These are phyloP conservation scores for Debaryomyces singareniensis DNA, from an alignment of 1,139 yeast genomes.

Conservation along the genomic window DNA sequence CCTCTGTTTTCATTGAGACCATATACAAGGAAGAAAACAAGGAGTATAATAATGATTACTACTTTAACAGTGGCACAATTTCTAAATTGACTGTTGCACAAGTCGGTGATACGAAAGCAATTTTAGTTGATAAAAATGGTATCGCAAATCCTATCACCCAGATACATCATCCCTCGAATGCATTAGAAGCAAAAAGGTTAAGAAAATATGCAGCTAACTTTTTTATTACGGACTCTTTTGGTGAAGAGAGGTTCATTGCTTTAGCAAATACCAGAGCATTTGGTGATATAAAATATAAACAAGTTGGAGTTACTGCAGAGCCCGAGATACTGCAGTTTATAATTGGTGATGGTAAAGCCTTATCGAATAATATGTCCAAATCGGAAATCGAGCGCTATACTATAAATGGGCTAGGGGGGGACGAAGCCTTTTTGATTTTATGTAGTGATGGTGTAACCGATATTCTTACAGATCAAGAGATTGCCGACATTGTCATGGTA, in stretches of 20 bases:
- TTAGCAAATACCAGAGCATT: slow-evolving; percentile 90
- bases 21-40: slow-evolving; percentile 28
- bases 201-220: slow-evolving; percentile 66
- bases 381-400: slow-evolving; percentile 36
- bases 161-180: slow-evolving; percentile 83
- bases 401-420: slow-evolving; percentile 60
- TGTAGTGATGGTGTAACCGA: slow-evolving; percentile 87
- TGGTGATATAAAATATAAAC: slow-evolving; percentile 79
- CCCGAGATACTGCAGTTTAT: slow-evolving; percentile 74
- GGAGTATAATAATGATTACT: slow-evolving; percentile 40
- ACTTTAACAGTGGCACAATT: slow-evolving; percentile 66
- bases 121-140: slow-evolving; percentile 71
- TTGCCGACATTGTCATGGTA: slow-evolving; percentile 76
- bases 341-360: slow-evolving; percentile 46
- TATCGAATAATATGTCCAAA: slow-evolving; percentile 25
- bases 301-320: slow-evolving; percentile 84
- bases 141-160: slow-evolving; percentile 72
- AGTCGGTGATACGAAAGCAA: slow-evolving; percentile 93
- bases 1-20: slow-evolving; percentile 66
- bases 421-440: slow-evolving; percentile 72
- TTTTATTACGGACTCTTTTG: slow-evolving; percentile 85
- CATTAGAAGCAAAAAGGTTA: slow-evolving; percentile 68
- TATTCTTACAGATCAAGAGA: slow-evolving; percentile 79
- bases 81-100: slow-evolving; percentile 76
- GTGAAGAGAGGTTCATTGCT: slow-evolving; percentile 79